phyloP scores from a whole-genome alignment of 2,329 filamentous ascomycete genomes.

The Ceratocystis diversiconidia region DNA sequence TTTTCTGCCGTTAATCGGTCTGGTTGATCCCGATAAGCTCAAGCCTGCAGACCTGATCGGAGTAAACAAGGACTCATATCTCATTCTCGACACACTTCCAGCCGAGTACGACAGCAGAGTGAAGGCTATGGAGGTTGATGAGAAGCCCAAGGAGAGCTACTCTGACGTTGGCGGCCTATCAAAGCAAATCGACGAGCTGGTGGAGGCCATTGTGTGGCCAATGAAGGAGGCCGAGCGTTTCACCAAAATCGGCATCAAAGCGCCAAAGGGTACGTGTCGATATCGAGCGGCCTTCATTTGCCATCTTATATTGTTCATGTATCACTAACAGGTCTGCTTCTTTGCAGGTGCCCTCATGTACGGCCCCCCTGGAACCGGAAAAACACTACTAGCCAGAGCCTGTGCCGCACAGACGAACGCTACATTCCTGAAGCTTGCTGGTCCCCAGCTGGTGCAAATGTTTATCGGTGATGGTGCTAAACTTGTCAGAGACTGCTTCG shows the following conservation, averaged over 20 bases:
- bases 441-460: conserved; percentile 97
- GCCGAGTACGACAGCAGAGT: conserved; percentile 98
- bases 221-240: conserved; percentile 99
- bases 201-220: conserved; percentile 97
- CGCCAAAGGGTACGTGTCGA: conserved; percentile 70
- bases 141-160: conserved; percentile 99
- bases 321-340: not conserved
- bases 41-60: conserved; percentile 95
- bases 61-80: conserved; percentile 97
- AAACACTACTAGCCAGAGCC: conserved; percentile 82
- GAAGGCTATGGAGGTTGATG: conserved; percentile 99
- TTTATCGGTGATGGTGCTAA: conserved; percentile 98
- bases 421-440: conserved; percentile 95
- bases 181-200: conserved; percentile 97
- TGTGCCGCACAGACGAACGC: conserved; percentile 97
- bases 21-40: conserved; percentile 87
- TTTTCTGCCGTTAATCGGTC: conserved; percentile 89
- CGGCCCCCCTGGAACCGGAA: conserved; percentile 78
- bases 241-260: conserved; percentile 99
- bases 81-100: conserved; percentile 88
- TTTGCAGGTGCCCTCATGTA: conserved; percentile 86
- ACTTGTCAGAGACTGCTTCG: conserved; percentile 92
- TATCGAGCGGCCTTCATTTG: not conserved
- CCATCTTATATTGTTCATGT: conserved; percentile 17
- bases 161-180: conserved; percentile 92